Evolutionary conservation across 371 early-diverging fungal species (phyloP).

Genomic region (Lichtheimia ramosa): DNA sequence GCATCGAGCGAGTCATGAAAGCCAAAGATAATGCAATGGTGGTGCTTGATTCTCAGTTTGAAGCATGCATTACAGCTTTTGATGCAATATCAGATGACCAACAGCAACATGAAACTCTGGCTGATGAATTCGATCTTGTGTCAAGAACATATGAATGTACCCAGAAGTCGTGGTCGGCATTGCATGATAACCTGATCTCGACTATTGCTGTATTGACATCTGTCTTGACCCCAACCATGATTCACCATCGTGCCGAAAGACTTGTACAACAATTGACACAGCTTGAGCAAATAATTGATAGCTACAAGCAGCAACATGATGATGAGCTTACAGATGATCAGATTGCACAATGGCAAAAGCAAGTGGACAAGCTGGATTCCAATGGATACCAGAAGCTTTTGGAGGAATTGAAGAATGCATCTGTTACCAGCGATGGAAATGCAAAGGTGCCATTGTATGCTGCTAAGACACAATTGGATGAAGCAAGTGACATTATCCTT

Average conservation of each 20-base stretch:
- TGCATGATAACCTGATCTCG: too few relatives aligned
- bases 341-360: constrained; percentile 39
- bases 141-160: not conserved
- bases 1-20: constrained; percentile 22
- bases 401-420: too few relatives aligned
- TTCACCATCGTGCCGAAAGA: constrained; percentile 18
- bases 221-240: constrained; percentile 30
- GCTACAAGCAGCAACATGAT: constrained; percentile 6
- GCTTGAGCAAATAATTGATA: constrained; percentile 18
- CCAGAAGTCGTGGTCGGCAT: too few relatives aligned
- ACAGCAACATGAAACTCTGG: not conserved
- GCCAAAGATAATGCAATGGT: constrained; percentile 11
- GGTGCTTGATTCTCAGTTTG: constrained; percentile 13
- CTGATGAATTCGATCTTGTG: constrained; percentile 11
- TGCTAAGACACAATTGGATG: constrained; percentile 23
- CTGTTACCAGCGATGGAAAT: not conserved
- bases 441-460: constrained; percentile 16
- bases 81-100: constrained; percentile 2
- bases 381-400: not conserved
- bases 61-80: constrained; percentile 16
- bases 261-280: constrained; percentile 17
- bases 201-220: constrained; percentile 12
- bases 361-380: constrained; percentile 32
- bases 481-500: constrained; percentile 29
- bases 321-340: constrained; percentile 27